Percentiles rank a stretch among this genome's conserved stretches.
Evolutionary conservation across 495 filamentous ascomycete genomes (phyloP).

Genomic region (Talaromyces trachyspermus): DNA sequence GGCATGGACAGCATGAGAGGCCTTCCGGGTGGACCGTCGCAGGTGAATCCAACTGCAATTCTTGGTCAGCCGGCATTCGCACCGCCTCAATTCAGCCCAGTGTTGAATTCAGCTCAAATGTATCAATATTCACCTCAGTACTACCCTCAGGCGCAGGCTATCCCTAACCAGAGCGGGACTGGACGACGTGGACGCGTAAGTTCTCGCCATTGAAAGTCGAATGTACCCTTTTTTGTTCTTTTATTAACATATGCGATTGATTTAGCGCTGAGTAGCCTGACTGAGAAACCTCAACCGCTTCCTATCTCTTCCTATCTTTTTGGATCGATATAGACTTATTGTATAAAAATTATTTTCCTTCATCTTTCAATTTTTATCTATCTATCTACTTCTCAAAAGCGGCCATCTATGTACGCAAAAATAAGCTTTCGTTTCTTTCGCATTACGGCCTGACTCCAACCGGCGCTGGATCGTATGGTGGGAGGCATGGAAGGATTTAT

Average conservation of each 20-base stretch:
- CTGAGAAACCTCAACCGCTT: constrained; percentile 20
- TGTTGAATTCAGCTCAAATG: constrained; percentile 41
- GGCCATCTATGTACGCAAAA: constrained; percentile 10
- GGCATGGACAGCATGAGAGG: constrained; percentile 37
- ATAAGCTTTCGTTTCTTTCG: constrained; percentile 2
- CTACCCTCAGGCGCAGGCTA: constrained; percentile 38
- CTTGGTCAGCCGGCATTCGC: constrained; percentile 36
- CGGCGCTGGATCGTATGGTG: constrained; percentile 43
- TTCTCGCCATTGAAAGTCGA: constrained; percentile 6
- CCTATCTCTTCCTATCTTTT: constrained; percentile 28
- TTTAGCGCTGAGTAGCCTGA: constrained; percentile 13
- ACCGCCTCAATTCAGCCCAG: constrained; percentile 41
- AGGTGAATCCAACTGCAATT: constrained; percentile 36
- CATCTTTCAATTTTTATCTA: constrained; percentile 13
- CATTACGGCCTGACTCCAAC: constrained; percentile 23
- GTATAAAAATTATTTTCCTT: constrained; percentile 35
- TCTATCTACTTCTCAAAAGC: constrained; percentile 10
- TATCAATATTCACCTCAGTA: constrained; percentile 47
- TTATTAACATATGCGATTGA: constrained; percentile 24
- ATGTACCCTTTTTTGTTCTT: neutral
- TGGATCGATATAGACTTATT: constrained; percentile 27
- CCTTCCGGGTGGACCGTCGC: constrained; percentile 27
- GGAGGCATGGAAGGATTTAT: constrained; percentile 17
- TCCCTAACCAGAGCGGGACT: constrained; percentile 37
- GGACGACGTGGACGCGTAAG: constrained; percentile 46